Percentiles rank a stretch among this genome's conserved stretches.
Conservation (phyloP, 176 grass and related monocot species). For the Stipa capillata region DNA sequence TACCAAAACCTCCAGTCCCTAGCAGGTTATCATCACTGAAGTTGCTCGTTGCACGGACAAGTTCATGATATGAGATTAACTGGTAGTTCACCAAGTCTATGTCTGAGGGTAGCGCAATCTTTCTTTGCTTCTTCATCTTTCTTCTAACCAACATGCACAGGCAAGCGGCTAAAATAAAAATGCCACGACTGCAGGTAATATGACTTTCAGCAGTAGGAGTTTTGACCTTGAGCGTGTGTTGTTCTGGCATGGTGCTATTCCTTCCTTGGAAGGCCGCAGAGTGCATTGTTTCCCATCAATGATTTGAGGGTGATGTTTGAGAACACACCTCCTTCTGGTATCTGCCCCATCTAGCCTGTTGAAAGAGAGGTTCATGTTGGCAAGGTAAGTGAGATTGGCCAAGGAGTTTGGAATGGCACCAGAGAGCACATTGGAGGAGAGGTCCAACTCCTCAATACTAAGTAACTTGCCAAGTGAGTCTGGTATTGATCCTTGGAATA, state of each 20-base stretch:
- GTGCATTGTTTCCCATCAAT: slow-evolving; percentile 36
- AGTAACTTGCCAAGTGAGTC: not conserved
- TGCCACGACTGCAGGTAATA: not conserved
- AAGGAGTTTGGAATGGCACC: not conserved
- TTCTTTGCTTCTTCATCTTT: slow-evolving; percentile 7
- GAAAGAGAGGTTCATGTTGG: not conserved
- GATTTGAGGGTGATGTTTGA: slow-evolving; percentile 34
- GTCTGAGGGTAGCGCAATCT: not conserved
- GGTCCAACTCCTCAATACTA: not conserved
- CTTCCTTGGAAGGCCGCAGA: slow-evolving; percentile 26
- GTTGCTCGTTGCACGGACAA: not conserved
- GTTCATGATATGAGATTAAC: slow-evolving; percentile 13
- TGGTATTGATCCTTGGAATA: not conserved
- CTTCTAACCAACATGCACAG: not conserved
- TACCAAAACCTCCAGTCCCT: not conserved
- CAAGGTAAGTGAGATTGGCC: not conserved
- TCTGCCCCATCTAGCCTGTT: not conserved
- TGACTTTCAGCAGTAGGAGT: not conserved
- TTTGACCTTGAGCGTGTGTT: not conserved
- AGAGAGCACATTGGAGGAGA: not conserved
- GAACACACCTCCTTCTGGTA: slow-evolving; percentile 31
- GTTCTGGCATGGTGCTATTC: slow-evolving; percentile 13
- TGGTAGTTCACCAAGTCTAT: not conserved
- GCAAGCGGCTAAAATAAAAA: not conserved
- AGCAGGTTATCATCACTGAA: not conserved